Conservation (phyloP, 2,329 filamentous ascomycete genomes). For the Arthroderma sp. region DNA sequence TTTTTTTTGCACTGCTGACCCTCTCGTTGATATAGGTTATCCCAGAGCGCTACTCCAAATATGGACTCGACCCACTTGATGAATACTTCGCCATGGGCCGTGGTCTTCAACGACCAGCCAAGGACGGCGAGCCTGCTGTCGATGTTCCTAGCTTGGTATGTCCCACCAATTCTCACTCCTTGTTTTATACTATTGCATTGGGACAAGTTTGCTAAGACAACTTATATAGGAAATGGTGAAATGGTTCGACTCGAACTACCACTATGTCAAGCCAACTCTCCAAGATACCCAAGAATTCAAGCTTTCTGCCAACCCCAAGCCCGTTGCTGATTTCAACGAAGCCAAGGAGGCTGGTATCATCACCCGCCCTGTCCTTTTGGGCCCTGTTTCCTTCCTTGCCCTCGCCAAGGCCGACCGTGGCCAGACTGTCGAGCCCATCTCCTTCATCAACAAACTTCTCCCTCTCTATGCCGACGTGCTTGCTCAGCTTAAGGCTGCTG, state of each 20-base stretch:
- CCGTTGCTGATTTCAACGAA: conserved; percentile 85
- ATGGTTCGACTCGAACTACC: conserved; percentile 99
- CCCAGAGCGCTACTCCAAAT: conserved; percentile 84
- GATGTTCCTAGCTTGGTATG: conserved; percentile 73
- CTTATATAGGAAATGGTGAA: conserved; percentile 80
- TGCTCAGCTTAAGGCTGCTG: conserved; percentile 83
- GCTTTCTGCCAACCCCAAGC: conserved; percentile 77
- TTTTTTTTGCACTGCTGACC: background rate
- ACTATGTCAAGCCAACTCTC: conserved; percentile 98
- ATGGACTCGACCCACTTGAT: conserved; percentile 77
- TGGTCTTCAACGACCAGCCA: conserved; percentile 81
- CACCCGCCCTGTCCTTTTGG: conserved; percentile 88
- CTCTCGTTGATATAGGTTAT: conserved; percentile 47
- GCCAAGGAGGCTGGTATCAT: conserved; percentile 90
- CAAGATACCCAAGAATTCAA: conserved; percentile 96
- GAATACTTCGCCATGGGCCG: conserved; percentile 99
- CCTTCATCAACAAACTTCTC: conserved; percentile 81
- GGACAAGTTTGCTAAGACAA: conserved; percentile 15
- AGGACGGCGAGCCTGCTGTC: conserved; percentile 39
- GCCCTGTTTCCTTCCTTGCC: conserved; percentile 92
- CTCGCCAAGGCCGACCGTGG: conserved; percentile 97
- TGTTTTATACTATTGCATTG: conserved; percentile 3
- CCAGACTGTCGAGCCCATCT: conserved; percentile 84
- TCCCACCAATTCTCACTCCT: conserved; percentile 8
- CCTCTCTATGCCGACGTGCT: conserved; percentile 92